Conservation (phyloP, 208 protist species). For the Crithidia brevicula region DNA sequence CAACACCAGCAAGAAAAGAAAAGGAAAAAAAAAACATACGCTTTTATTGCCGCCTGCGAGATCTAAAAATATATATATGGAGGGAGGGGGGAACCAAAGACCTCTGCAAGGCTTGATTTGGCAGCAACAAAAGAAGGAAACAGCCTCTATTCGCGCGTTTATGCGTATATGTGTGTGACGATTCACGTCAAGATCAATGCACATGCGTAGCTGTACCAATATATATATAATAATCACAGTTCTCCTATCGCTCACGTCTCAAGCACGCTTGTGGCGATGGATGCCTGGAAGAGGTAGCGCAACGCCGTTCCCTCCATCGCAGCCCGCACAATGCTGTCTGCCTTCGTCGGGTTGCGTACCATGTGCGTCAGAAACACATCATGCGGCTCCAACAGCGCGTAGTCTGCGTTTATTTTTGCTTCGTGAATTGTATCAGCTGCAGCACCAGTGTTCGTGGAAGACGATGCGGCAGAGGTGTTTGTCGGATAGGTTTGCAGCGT, state of each 20-base stretch:
- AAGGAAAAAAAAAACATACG: too few species aligned
- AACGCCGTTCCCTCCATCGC: conserved; percentile 45
- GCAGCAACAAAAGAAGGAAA: too few species aligned
- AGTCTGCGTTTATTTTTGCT: not conserved
- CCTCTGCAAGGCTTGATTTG: too few species aligned
- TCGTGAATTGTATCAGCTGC: not conserved
- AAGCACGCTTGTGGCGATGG: not conserved
- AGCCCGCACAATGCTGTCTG: conserved; percentile 37
- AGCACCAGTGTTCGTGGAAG: not conserved
- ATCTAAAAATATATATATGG: too few species aligned
- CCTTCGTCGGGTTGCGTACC: conserved; percentile 29
- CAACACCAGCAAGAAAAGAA: too few species aligned
- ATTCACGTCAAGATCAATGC: too few species aligned
- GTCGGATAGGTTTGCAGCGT: too few species aligned
- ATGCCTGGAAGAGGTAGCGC: conserved; percentile 29
- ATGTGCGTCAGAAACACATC: conserved; percentile 42
- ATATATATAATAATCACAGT: not conserved
- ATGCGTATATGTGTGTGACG: too few species aligned
- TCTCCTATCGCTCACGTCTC: not conserved
- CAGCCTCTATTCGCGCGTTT: too few species aligned
- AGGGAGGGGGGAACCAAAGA: too few species aligned
- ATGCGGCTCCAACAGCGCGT: conserved; percentile 39
- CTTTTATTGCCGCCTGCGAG: too few species aligned
- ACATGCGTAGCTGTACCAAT: too few species aligned
- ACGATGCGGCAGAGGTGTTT: not conserved